Conservation (phyloP, 495 filamentous ascomycete genomes). For the Arthonia radiata region DNA sequence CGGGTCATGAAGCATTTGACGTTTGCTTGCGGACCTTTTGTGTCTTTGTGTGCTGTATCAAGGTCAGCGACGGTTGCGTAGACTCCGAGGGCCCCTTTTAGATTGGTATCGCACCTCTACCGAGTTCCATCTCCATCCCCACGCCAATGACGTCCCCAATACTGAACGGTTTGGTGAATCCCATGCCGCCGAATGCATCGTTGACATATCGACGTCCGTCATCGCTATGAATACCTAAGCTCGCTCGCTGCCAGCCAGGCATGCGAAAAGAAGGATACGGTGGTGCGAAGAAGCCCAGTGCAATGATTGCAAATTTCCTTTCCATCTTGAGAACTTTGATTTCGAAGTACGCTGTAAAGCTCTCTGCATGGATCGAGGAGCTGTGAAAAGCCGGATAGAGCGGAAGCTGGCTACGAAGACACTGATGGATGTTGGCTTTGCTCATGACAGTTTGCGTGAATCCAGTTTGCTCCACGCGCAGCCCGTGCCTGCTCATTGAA, state of each 20-base stretch:
- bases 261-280: constrained; percentile 75
- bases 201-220: constrained; percentile 76
- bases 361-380: constrained; percentile 34
- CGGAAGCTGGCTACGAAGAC: constrained; percentile 42
- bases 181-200: constrained; percentile 57
- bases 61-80: constrained; percentile 5
- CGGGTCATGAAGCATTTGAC: constrained; percentile 59
- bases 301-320: constrained; percentile 17
- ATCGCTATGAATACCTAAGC: constrained; percentile 70
- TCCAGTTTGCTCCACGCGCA: constrained; percentile 16
- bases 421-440: too few relatives aligned
- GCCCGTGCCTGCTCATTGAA: constrained; percentile 16
- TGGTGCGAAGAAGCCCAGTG: constrained; percentile 52
- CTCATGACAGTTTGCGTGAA: constrained; percentile 17
- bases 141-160: constrained; percentile 32
- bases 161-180: constrained; percentile 34
- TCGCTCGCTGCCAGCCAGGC: constrained; percentile 76
- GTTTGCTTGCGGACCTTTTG: constrained; percentile 6
- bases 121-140: constrained; percentile 42
- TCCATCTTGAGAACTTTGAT: constrained; percentile 28
- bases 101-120: constrained; percentile 6
- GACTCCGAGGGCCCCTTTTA: constrained; percentile 1
- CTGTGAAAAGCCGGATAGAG: constrained; percentile 47
- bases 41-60: constrained; percentile 7
- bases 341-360: constrained; percentile 49